Evolutionary conservation across 192 early-diverging fungal genomes (phyloP), one percentile per base, ranked within the genome.

Genomic region (Umbelopsis sp.): DNA sequence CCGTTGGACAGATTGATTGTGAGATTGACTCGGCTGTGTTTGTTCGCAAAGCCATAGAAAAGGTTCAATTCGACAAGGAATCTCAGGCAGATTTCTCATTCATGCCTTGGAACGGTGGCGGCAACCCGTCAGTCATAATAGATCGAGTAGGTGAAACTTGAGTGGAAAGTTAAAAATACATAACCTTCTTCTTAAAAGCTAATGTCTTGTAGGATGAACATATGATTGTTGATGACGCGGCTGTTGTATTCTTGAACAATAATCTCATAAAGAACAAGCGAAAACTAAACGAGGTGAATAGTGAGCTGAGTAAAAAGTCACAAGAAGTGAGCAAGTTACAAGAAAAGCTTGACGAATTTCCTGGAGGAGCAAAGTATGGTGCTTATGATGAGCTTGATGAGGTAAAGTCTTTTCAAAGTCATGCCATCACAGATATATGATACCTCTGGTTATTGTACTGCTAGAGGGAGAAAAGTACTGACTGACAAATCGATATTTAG

Each of bases 191-290:
- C 23, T 41, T 64, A 30, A 52, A 23, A 37, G 15, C 44, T 41
- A 27, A 0, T 8, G 30, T 33, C 8, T 4, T 27, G 65, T 65
- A 80, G 76, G 76, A 75, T 51, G 80, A 74, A 18, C 74, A 82
- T 30, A 75, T 94, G 35, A 83, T 82, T 0, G 65, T 69, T 15
- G 91, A 90, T 67, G 89, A 90, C 33, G 82, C 78, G 25, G 78
- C 90, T 4, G 53, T 75, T 8, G 83, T 89, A 12, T 92, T 83
- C 61, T 75, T 94, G 66, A 85, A 78, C 53, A 94, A 94, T 75
- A 88, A 84, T 69, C 75, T 92, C 20, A 77, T 81, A 52, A 90
- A 87, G 67, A 65, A 88, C 33, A 77, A 80, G 49, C 77, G 84
- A 66, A 78, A 82, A 27, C 61, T 87, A 22, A 77, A 79, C 10